Base-by-base conservation (phyloP, 2,329 filamentous ascomycete species). In the Colletotrichum tanaceti region DNA sequence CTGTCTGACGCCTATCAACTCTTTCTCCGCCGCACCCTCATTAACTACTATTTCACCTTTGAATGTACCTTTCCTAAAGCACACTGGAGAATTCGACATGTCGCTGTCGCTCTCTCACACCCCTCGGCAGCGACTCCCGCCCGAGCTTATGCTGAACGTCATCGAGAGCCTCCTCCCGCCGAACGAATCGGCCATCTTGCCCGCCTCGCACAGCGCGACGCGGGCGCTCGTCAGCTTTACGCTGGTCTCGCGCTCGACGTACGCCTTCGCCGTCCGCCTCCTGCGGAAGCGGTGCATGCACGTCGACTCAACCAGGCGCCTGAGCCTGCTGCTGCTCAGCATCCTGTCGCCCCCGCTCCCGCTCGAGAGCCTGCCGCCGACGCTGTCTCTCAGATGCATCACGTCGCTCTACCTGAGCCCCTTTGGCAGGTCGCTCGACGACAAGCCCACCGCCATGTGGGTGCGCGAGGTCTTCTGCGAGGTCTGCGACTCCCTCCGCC, bases 241-340 rank as follows among this genome's bases (percentile, higher is more conserved):
- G 4, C 74, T 78, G 22, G 81, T 84, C 44, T 84, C 79, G 43
- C 78, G 79, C 4, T 78, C 79, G 18, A 84, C 82, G 3, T 78
- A 82, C 68, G 70, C 73, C 5, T 66, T 80, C 11, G 82, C 84
- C 4, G 77, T 77, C 18, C 79, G 77, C 46, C 75, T 82, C 13
- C 79, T 86, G n/a, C 80, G 80, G 53, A 74, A 80, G 65, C 78
- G 81, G 70, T 86, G 83, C 73, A 70, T 84, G 43, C 81, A 81
- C 71, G 74, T 87, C 46, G 79, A 83, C 58, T 80, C 80, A 24
- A 74, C 74, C 18, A 70, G 70, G 5, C 79, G 79, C 22, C 77
- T 83, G 16, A 73, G 74, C 5, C 60, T 74, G 4, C 67, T 82
- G 35, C 70, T 82, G 14, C 72, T 74, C 13, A 78, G 77, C 65